Evolutionary conservation across 176 grass and related monocot genomes (phyloP).

Genomic region (Triticum timopheevii): DNA sequence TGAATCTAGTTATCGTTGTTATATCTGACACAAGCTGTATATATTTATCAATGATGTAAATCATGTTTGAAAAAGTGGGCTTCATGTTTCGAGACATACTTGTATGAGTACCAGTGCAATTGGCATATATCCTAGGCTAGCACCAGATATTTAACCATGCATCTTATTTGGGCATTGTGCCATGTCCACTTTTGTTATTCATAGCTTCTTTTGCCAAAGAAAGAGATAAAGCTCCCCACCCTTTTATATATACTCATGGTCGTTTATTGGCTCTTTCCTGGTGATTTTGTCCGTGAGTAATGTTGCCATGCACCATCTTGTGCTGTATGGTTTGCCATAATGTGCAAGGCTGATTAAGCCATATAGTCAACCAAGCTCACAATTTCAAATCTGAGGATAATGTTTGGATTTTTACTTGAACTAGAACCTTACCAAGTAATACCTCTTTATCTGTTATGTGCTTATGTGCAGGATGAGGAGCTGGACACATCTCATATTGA

Average conservation of each 20-base stretch:
- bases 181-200: background rate
- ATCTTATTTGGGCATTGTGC: background rate
- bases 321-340: too few relatives aligned
- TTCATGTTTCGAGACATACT: background rate
- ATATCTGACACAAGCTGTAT: background rate
- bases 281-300: background rate
- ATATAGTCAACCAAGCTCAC: background rate
- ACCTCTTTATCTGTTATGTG: background rate
- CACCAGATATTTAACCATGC: background rate
- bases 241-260: background rate
- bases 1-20: background rate
- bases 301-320: background rate
- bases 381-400: background rate
- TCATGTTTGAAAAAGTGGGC: background rate
- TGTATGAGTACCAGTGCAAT: background rate
- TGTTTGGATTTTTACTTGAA: background rate
- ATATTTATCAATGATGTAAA: background rate
- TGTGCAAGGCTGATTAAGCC: too few relatives aligned
- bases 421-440: background rate
- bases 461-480: constrained; percentile 55
- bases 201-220: background rate
- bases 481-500: constrained; percentile 80
- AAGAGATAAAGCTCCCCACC: background rate
- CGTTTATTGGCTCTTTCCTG: background rate
- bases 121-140: background rate